Percentiles rank a stretch among this genome's conserved stretches.
Evolutionary conservation across 1,139 yeast genomes (phyloP).

Genomic region (Yamadazyma oceani): DNA sequence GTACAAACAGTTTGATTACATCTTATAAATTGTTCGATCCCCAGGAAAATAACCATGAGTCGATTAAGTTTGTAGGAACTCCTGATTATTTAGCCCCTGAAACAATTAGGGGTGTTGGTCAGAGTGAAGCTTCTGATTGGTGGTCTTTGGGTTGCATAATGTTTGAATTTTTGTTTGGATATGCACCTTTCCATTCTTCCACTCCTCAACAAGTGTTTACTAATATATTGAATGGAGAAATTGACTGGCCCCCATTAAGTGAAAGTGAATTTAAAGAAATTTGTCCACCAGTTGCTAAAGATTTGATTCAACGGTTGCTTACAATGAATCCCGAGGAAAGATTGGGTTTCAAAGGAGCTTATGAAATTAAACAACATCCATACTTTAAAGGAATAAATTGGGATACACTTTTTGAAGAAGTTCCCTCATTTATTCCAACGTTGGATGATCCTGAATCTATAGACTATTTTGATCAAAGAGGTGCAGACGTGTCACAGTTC

Average conservation of each 20-base stretch:
- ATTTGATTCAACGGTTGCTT: conserved; percentile 64
- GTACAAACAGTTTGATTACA: conserved; percentile 23
- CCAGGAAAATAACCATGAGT: conserved; percentile 41
- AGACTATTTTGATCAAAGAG: conserved; percentile 88
- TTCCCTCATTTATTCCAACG: conserved; percentile 82
- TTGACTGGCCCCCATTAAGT: conserved; percentile 78
- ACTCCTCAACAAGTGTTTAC: conserved; percentile 81
- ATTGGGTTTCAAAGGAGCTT: conserved; percentile 74
- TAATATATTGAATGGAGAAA: conserved; percentile 69
- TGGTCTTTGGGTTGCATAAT: conserved; percentile 97
- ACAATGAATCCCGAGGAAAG: conserved; percentile 63
- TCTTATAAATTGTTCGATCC: conserved; percentile 74
- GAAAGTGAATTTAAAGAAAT: conserved; percentile 52
- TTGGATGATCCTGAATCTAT: conserved; percentile 84
- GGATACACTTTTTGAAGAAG: conserved; percentile 70
- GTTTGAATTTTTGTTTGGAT: conserved; percentile 89
- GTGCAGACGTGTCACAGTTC: conserved; percentile 70
- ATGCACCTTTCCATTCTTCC: conserved; percentile 89
- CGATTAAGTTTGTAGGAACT: conserved; percentile 81
- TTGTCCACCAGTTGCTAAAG: conserved; percentile 70
- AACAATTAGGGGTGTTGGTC: conserved; percentile 82
- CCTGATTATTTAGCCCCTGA: conserved; percentile 99
- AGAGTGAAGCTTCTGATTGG: conserved; percentile 92
- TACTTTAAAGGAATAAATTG: conserved; percentile 75
- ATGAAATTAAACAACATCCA: conserved; percentile 73